phyloP scores from a whole-genome alignment of 148 eudicot genomes.

The Limonium bicolor region DNA sequence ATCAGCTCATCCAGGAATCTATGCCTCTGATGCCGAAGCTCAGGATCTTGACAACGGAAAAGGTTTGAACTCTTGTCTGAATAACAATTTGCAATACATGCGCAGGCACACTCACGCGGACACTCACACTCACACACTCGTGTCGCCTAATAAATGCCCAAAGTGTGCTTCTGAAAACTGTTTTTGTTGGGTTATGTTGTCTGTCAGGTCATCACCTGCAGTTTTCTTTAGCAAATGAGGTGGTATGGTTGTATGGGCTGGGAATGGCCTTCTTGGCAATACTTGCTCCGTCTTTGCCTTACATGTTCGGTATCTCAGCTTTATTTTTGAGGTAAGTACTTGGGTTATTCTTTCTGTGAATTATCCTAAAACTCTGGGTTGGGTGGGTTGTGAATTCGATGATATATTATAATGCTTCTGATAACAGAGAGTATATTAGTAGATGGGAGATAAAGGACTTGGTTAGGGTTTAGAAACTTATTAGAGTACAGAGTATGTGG shows the following conservation, averaged over 20 bases:
- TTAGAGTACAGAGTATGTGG: too few relatives aligned
- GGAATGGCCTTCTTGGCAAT: constrained; percentile 67
- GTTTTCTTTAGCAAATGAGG: constrained; percentile 35
- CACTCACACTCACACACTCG: too few relatives aligned
- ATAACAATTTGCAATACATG: not conserved
- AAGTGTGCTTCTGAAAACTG: constrained; percentile 4
- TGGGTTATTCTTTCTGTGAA: not conserved
- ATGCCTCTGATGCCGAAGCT: constrained; percentile 38
- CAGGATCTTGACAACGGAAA: constrained; percentile 52
- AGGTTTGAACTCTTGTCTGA: constrained; percentile 36
- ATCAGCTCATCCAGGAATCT: constrained; percentile 29
- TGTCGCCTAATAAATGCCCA: too few relatives aligned
- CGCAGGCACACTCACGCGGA: too few relatives aligned
- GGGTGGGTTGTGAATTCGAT: not conserved
- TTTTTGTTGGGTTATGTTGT: constrained; percentile 1
- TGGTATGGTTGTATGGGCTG: constrained; percentile 54
- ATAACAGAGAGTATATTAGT: not conserved
- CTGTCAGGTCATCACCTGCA: constrained; percentile 71
- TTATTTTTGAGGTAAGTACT: constrained; percentile 63
- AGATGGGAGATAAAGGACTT: not conserved
- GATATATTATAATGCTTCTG: not conserved
- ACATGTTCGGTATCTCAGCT: constrained; percentile 73
- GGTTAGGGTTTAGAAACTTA: too few relatives aligned
- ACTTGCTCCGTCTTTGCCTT: constrained; percentile 58
- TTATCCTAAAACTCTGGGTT: not conserved